A percentile compares a stretch with the other conserved stretches of the same genome.
Evolutionary conservation across 1,139 yeast genomes (phyloP).

Genomic region (Diutina pseudorugosa): DNA sequence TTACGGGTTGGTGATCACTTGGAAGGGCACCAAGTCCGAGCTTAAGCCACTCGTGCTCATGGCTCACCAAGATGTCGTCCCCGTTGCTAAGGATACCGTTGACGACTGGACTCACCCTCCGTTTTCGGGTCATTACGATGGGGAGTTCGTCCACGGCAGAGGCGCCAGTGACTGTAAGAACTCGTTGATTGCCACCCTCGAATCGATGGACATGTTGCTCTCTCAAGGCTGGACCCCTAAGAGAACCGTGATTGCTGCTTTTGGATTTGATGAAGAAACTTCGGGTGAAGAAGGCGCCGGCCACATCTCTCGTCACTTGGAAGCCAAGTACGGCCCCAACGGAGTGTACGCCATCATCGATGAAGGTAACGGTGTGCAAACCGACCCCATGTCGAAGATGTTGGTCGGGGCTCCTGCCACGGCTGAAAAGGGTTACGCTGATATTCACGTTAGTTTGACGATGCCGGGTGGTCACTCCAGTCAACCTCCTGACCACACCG

Average conservation of each 20-base stretch:
- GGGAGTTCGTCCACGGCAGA: slow-evolving; percentile 29
- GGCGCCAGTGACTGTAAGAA: slow-evolving; percentile 39
- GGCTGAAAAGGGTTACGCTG: slow-evolving; percentile 35
- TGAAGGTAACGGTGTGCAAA: slow-evolving; percentile 28
- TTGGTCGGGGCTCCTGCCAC: slow-evolving; percentile 44
- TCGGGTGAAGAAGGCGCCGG: slow-evolving; percentile 23
- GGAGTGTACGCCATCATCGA: slow-evolving; percentile 31
- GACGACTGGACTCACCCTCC: slow-evolving; percentile 61
- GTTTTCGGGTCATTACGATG: slow-evolving; percentile 55
- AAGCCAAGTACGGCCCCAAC: slow-evolving; percentile 24
- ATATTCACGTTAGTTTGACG: slow-evolving; percentile 23
- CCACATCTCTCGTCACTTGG: slow-evolving; percentile 18
- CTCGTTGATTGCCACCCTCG: slow-evolving; percentile 27
- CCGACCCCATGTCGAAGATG: slow-evolving; percentile 25
- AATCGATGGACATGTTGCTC: slow-evolving; percentile 28
- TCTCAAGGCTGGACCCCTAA: slow-evolving; percentile 25
- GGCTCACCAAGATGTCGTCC: slow-evolving; percentile 82
- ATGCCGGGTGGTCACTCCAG: slow-evolving; percentile 41
- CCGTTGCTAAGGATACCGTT: slow-evolving; percentile 50
- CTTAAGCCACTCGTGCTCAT: slow-evolving; percentile 56
- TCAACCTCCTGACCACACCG: slow-evolving; percentile 35
- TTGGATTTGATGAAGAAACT: slow-evolving; percentile 40
- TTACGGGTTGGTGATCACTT: slow-evolving; percentile 53
- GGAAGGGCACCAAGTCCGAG: slow-evolving; percentile 43
- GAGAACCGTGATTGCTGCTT: slow-evolving; percentile 30